phyloP scores from a whole-genome alignment of 768 basidiomycete species.

The Leccinum broughii region DNA sequence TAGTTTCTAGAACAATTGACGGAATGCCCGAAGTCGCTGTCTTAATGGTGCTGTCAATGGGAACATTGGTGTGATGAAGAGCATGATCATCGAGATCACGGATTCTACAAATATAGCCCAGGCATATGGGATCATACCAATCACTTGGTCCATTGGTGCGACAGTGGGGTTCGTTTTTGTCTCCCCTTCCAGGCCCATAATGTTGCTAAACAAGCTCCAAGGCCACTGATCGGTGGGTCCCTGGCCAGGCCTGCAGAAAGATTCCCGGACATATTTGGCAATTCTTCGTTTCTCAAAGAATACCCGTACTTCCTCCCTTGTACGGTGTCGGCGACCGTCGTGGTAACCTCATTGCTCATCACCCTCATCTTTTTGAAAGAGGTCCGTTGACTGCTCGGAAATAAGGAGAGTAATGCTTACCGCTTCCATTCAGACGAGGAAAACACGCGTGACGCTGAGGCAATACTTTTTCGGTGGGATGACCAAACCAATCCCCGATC shows the following conservation, averaged over 20 bases:
- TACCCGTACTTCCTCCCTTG: constrained; percentile 82
- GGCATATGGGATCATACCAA: constrained; percentile 62
- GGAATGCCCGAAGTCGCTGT: constrained; percentile 36
- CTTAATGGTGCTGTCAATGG: constrained; percentile 54
- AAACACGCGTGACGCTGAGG: constrained; percentile 10
- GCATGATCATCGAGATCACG: constrained; percentile 45
- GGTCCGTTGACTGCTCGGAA: constrained; percentile 26
- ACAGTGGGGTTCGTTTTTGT: constrained; percentile 42
- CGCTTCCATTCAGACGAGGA: constrained; percentile 15
- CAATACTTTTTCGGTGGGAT: constrained; percentile 20
- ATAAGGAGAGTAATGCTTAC: not conserved
- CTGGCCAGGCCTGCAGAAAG: constrained; percentile 65
- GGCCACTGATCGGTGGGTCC: constrained; percentile 68
- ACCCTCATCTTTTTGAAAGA: constrained; percentile 57
- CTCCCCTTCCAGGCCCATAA: not conserved
- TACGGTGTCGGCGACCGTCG: constrained; percentile 57
- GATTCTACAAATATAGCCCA: constrained; percentile 32
- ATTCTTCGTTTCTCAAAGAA: constrained; percentile 52
- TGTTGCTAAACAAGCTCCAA: constrained; percentile 26
- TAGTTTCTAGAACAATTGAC: not conserved
- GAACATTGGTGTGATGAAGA: constrained; percentile 53
- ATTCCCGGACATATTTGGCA: constrained; percentile 61
- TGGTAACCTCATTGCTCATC: constrained; percentile 50
- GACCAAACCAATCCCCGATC: not conserved
- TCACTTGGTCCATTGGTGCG: constrained; percentile 43